phyloP scores from a whole-genome alignment of 2,329 filamentous ascomycete genomes.

The Graphiopsis chlorocephala region DNA sequence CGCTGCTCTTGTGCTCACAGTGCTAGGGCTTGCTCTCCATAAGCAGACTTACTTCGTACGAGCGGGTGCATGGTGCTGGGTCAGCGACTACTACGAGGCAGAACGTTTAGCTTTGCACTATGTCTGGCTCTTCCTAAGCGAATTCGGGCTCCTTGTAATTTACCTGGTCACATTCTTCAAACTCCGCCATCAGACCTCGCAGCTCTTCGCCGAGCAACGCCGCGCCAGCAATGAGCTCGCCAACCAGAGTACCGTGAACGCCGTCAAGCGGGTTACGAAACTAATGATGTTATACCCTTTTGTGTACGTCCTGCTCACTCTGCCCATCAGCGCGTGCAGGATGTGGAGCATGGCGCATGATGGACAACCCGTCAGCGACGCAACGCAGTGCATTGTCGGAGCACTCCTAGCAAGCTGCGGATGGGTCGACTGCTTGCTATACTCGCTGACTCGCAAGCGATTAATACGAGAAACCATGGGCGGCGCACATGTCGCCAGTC shows the following conservation, averaged over 20 bases:
- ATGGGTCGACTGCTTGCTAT: constrained; percentile 58
- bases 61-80: constrained; percentile 68
- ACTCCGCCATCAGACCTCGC: constrained; percentile 29
- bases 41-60: constrained; percentile 56
- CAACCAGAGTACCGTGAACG: constrained; percentile 26
- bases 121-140: constrained; percentile 60
- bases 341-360: constrained; percentile 61
- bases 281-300: constrained; percentile 67
- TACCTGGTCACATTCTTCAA: constrained; percentile 41
- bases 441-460: constrained; percentile 56
- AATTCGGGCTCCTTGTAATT: constrained; percentile 52
- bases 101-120: constrained; percentile 63
- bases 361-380: constrained; percentile 31
- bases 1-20: constrained; percentile 58
- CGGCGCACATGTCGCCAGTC: background rate
- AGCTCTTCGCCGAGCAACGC: constrained; percentile 20
- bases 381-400: constrained; percentile 51
- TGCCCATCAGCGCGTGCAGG: constrained; percentile 63
- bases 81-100: constrained; percentile 53
- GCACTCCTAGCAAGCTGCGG: constrained; percentile 59
- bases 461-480: constrained; percentile 46
- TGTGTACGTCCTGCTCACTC: constrained; percentile 67
- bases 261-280: constrained; percentile 44
- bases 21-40: constrained; percentile 50
- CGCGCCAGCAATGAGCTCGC: constrained; percentile 17